phyloP scores from a whole-genome alignment of 148 eudicot genomes.

The Cornus florida region DNA sequence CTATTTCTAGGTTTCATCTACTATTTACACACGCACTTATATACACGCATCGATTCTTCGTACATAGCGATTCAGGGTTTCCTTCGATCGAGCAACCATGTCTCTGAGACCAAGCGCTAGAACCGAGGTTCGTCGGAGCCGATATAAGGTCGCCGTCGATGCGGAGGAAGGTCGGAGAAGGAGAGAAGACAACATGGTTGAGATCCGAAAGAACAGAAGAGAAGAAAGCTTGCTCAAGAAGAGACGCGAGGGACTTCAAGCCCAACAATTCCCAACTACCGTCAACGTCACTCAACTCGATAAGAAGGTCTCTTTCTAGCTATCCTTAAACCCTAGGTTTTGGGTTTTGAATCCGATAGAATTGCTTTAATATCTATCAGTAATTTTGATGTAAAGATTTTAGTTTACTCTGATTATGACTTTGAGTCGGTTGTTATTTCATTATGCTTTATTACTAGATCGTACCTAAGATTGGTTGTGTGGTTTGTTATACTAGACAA shows the following conservation, averaged over 20 bases:
- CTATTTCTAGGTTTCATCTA: constrained; percentile 1
- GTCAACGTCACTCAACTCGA: constrained; percentile 32
- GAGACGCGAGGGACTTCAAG: constrained; percentile 70
- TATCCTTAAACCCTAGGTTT: background rate
- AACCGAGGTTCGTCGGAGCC: constrained; percentile 72
- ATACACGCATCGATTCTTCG: background rate
- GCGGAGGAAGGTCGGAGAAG: constrained; percentile 75
- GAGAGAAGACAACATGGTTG: constrained; percentile 75
- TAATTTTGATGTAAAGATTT: background rate
- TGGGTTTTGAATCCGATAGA: background rate
- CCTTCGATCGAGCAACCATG: constrained; percentile 34
- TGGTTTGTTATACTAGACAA: background rate
- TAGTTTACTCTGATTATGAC: background rate
- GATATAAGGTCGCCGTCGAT: constrained; percentile 82
- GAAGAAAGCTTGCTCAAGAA: constrained; percentile 86
- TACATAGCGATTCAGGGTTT: background rate
- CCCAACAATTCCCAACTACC: constrained; percentile 42
- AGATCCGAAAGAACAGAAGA: constrained; percentile 71
- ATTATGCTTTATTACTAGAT: background rate
- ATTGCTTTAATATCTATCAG: too few species aligned
- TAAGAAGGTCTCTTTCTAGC: constrained; percentile 38
- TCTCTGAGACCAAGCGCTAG: constrained; percentile 73
- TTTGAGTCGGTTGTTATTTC: background rate
- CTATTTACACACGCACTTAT: constrained; percentile 1
- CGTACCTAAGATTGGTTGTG: background rate